Evolutionary conservation across 2,329 filamentous ascomycete species (phyloP).

Genomic region (Aspergillus fischeri): DNA sequence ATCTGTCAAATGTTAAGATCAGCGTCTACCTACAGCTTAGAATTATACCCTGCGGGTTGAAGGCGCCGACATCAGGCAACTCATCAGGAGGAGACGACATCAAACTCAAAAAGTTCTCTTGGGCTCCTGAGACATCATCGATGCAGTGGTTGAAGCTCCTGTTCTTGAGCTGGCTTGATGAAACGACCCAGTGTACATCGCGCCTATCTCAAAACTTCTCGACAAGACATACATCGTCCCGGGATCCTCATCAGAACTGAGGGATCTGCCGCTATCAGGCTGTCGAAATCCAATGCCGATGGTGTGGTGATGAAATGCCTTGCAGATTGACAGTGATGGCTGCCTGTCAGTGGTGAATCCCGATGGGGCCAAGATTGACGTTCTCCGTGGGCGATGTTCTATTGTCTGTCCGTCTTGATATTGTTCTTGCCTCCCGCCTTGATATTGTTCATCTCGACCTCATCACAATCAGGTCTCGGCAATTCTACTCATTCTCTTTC

Average conservation of each 20-base stretch:
- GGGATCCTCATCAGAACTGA: neutral
- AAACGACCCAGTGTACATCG: neutral
- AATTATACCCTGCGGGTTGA: neutral
- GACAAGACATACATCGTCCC: neutral
- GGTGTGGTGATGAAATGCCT: neutral
- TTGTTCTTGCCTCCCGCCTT: slow-evolving; percentile 19
- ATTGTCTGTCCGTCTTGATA: slow-evolving; percentile 16
- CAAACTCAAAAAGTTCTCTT: neutral
- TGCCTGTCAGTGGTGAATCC: neutral
- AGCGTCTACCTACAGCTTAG: too few species aligned
- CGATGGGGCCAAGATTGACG: neutral
- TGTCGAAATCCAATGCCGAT: neutral
- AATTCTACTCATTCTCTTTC: slow-evolving; percentile 10
- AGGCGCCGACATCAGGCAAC: neutral
- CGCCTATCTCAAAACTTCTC: neutral
- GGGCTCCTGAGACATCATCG: neutral
- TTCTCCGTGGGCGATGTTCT: neutral
- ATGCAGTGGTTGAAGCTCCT: neutral
- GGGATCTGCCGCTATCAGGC: neutral
- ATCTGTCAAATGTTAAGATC: too few species aligned
- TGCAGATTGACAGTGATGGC: neutral
- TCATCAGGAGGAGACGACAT: neutral
- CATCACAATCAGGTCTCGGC: neutral
- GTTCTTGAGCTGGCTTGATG: neutral
- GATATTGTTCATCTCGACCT: slow-evolving; percentile 22